Base-by-base conservation (phyloP, 2,329 filamentous ascomycete genomes). In the Saccharata proteae region DNA sequence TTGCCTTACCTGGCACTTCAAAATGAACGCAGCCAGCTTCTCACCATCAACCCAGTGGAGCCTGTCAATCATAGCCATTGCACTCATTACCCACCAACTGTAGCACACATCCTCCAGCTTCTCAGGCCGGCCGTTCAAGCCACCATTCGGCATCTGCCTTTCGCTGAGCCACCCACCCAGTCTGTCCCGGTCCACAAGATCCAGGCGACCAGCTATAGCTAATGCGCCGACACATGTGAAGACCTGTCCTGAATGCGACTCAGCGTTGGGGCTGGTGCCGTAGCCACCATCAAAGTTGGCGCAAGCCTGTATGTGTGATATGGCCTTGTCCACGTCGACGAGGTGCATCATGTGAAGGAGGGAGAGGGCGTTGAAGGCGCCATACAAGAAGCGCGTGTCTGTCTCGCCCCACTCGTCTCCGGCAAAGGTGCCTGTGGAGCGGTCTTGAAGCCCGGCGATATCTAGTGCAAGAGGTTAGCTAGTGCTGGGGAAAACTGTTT, bases 91-190 rank as follows among this genome's bases (percentile, higher is more conserved):
- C 90, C 90, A 98, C 90, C 90, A 98, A 54, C 84, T 93, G 60
- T 98, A 98, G 61, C 90, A 98, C 10, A 93, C 88, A 54, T 98
- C 90, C 52, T 93, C 88, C 40, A 81, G 62, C 64, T 98, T 98
- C 60, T 96, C 90, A 1, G 90, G 90, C 29, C 90, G 71, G 3
- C 90, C 90, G 52, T 98, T 98, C 30, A 98, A 62, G 0, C 90
- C 90, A 17, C 90, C 90, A 28, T 77, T 78, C 7, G 82, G 71
- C 16, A 93, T 65, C 54, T 98, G 90, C 40, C 90, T 72, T 58
- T 98, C 90, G 55, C 85, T 93, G 32, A 98, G 65, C 90, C 90
- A 98, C 29, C 75, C 73, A 12, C 77, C 86, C 4, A 96, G 64
- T 44, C 79, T 80, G 50, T 93, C 83, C 38, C 71, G 71, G 49